A percentile compares a stretch with the other conserved stretches of the same genome.
phyloP scores from a whole-genome alignment of 2,329 filamentous ascomycete genomes.

The Coleophoma cylindrospora region DNA sequence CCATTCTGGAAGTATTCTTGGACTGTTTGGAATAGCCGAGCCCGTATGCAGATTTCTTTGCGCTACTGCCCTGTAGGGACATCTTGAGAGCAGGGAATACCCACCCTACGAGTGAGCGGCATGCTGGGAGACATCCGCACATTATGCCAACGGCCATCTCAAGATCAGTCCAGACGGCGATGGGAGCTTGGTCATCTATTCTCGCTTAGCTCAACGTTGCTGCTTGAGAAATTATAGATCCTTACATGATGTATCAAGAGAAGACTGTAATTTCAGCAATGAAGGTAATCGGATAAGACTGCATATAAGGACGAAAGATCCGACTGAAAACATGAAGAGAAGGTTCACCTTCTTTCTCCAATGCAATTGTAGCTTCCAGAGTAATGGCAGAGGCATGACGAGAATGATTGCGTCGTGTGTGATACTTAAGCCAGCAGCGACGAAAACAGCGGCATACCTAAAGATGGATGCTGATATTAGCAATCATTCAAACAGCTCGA shows the following conservation, averaged over 20 bases:
- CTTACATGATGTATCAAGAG: constrained; percentile 10
- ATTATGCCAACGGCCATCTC: constrained; percentile 35
- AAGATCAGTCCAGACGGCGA: constrained; percentile 15
- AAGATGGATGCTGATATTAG: too few species aligned
- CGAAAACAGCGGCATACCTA: neutral
- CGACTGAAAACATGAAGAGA: constrained; percentile 8
- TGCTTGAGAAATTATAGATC: neutral
- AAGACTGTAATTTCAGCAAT: constrained; percentile 1
- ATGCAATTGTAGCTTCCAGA: constrained; percentile 3
- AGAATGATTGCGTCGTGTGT: constrained; percentile 6
- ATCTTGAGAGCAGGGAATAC: constrained; percentile 18
- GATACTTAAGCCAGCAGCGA: constrained; percentile 4
- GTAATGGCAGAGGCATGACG: constrained; percentile 5
- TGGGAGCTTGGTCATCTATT: constrained; percentile 11
- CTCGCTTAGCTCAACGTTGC: neutral
- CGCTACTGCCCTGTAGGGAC: constrained; percentile 2
- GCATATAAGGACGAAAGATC: constrained; percentile 7
- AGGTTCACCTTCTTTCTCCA: constrained; percentile 3
- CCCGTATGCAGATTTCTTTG: neutral
- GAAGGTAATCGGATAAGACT: constrained; percentile 5
- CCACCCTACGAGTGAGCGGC: constrained; percentile 26
- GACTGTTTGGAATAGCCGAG: neutral
- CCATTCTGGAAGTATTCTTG: neutral
- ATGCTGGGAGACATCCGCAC: constrained; percentile 33
- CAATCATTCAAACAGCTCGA: too few species aligned